These are phyloP conservation scores for Lactifluus subvellereus DNA, from an alignment of 768 basidiomycete species.

Conservation along the genomic window DNA sequence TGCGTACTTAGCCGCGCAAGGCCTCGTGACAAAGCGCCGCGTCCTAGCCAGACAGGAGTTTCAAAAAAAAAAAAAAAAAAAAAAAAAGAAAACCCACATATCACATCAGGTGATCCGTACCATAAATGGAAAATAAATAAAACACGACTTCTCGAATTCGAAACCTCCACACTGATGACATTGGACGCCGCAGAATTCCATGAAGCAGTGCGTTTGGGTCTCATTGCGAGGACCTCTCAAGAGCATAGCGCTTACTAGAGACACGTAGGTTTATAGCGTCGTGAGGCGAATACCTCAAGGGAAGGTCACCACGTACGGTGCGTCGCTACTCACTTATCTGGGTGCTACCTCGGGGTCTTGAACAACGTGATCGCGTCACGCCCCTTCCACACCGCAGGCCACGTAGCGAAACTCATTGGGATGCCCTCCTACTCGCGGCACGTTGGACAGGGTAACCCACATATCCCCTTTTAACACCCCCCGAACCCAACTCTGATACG, in stretches of 20 bases:
- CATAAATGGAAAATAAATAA: neutral
- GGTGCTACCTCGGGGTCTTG: neutral
- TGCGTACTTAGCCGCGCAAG: too few species aligned
- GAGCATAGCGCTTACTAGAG: neutral
- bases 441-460: slow-evolving; percentile 65
- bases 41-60: too few species aligned
- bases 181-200: slow-evolving; percentile 61
- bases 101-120: too few species aligned
- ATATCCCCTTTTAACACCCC: neutral
- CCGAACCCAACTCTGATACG: neutral
- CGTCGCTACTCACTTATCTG: slow-evolving; percentile 5
- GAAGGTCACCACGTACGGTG: slow-evolving; percentile 75
- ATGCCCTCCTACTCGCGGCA: slow-evolving; percentile 77
- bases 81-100: too few species aligned
- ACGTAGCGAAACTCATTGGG: slow-evolving; percentile 73
- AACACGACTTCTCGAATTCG: neutral
- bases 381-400: slow-evolving; percentile 40
- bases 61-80: too few species aligned
- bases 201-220: slow-evolving; percentile 40
- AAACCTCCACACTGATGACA: neutral
- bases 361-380: neutral
- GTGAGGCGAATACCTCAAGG: slow-evolving; percentile 63
- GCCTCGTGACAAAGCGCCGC: too few species aligned
- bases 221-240: neutral
- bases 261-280: slow-evolving; percentile 59